These are phyloP conservation scores for Macrotyloma uniflorum DNA, from an alignment of 306 rosid species.

Conservation along the genomic window DNA sequence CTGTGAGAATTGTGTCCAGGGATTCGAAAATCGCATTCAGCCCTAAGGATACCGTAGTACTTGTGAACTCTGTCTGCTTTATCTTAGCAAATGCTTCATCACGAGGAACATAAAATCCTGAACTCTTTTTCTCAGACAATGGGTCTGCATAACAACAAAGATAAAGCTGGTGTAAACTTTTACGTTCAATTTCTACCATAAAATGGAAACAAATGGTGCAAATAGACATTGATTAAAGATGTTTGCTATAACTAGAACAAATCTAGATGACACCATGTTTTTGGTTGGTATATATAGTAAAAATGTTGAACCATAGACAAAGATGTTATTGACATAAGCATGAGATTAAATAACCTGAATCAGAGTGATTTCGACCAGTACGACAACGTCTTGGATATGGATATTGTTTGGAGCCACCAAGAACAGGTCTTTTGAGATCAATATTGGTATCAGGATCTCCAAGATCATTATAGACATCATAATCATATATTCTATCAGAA, in stretches of 20 bases:
- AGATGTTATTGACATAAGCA: too few species aligned
- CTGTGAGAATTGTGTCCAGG: constrained; percentile 32
- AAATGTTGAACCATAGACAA: too few species aligned
- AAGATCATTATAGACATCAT: constrained; percentile 72
- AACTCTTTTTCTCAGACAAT: constrained; percentile 41
- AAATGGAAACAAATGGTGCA: too few species aligned
- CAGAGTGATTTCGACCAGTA: constrained; percentile 35
- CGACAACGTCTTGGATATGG: constrained; percentile 77
- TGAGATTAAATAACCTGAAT: constrained; percentile 41
- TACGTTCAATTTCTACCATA: not conserved
- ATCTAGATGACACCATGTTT: too few species aligned
- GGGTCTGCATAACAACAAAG: constrained; percentile 44
- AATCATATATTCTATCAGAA: constrained; percentile 67
- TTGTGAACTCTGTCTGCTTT: constrained; percentile 46
- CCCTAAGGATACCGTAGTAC: constrained; percentile 39
- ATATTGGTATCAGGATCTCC: constrained; percentile 57
- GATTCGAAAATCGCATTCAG: constrained; percentile 42
- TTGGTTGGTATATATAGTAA: too few species aligned
- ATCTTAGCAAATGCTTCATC: constrained; percentile 54
- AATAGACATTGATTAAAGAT: too few species aligned
- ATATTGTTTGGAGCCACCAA: constrained; percentile 52
- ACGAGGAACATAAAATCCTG: constrained; percentile 52
- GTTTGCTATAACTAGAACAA: not conserved
- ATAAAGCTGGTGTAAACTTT: too few species aligned
- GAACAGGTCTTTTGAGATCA: constrained; percentile 57